Percentiles rank a stretch among this genome's conserved stretches.
phyloP scores from a whole-genome alignment of 2,329 filamentous ascomycete genomes.

The Monosporascus cannonballus region DNA sequence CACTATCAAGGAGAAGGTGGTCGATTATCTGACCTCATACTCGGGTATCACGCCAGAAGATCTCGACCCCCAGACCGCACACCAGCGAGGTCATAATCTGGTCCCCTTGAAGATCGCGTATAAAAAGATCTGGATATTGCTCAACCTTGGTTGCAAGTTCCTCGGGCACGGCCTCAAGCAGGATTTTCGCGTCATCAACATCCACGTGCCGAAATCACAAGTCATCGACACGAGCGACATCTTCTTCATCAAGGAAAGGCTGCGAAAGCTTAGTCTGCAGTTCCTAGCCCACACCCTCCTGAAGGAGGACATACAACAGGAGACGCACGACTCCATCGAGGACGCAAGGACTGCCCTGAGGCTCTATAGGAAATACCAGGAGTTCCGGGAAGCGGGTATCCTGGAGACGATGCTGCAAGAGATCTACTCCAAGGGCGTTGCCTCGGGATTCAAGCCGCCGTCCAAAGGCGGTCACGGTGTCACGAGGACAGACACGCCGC shows the following conservation, averaged over 20 bases:
- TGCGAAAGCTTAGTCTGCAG: slow-evolving; percentile 82
- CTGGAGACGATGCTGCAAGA: slow-evolving; percentile 79
- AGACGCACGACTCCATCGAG: slow-evolving; percentile 91
- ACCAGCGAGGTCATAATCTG: slow-evolving; percentile 68
- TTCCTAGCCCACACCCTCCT: slow-evolving; percentile 89
- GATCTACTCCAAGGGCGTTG: slow-evolving; percentile 65
- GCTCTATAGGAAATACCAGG: slow-evolving; percentile 81
- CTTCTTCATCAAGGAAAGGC: slow-evolving; percentile 74
- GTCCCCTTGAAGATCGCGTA: slow-evolving; percentile 87
- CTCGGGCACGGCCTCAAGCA: slow-evolving; percentile 89
- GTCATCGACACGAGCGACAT: slow-evolving; percentile 92
- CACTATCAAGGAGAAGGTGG: slow-evolving; percentile 79
- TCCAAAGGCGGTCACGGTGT: slow-evolving; percentile 17
- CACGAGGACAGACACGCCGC: slow-evolving; percentile 21
- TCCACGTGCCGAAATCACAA: slow-evolving; percentile 84
- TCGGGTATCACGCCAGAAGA: slow-evolving; percentile 86
- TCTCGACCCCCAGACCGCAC: slow-evolving; percentile 60
- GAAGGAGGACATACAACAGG: slow-evolving; percentile 88
- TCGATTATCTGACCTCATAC: slow-evolving; percentile 92
- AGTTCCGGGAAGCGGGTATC: slow-evolving; percentile 81
- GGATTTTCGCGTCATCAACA: slow-evolving; percentile 97
- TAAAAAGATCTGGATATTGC: slow-evolving; percentile 94
- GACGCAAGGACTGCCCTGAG: slow-evolving; percentile 87
- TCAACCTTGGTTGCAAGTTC: slow-evolving; percentile 92
- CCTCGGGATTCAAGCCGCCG: slow-evolving; percentile 52